Evolutionary conservation across 768 basidiomycete genomes (phyloP), one percentile per base, ranked within the genome.

Genomic region (Antrodiella citrinella): DNA sequence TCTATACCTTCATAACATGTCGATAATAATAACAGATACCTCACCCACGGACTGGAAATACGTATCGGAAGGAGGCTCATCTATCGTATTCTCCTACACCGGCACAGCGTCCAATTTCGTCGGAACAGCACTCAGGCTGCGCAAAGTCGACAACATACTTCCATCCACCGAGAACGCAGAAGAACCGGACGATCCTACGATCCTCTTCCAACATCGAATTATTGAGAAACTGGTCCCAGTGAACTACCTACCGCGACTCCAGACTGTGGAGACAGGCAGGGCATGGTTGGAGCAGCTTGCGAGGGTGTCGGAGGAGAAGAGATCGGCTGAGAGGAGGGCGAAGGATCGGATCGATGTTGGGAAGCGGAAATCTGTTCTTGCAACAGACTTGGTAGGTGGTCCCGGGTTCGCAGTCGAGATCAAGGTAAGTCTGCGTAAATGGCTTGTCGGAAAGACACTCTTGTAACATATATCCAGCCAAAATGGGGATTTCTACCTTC

Each of bases 401-500:
- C 56, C 72, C 45, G 78, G 76, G 44, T 65, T 92, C 42, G 80
- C 86, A 2, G 76, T 96, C 3, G 95, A 97, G 69, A 91, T 97
- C 65, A 98, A 98, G 81, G 95, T 91, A 15, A 35, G n/a, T 1
- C 40, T 40, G 4, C 26, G 42, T 5, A 35, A 35, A 35, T 13
- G 30, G 42, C 10, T n/a, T 30, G 13, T 39, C 39, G n/a, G n/a
- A n/a, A n/a, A n/a, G n/a, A n/a, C n/a, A n/a, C n/a, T n/a, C n/a
- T n/a, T n/a, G n/a, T n/a, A n/a, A n/a, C n/a, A n/a, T n/a, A n/a
- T n/a, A 42, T 50, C 22, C 61, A 96, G 95, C 95, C 95, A 25
- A 99, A 99, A 72, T 99, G 95, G 94, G 91, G 83, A 2, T 96
- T 99, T 66, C 67, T 97, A 35, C 92, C 95, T 2, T 73, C 71